phyloP scores from a whole-genome alignment of 345 rosid species.

The Eucalyptus sideroxylon region DNA sequence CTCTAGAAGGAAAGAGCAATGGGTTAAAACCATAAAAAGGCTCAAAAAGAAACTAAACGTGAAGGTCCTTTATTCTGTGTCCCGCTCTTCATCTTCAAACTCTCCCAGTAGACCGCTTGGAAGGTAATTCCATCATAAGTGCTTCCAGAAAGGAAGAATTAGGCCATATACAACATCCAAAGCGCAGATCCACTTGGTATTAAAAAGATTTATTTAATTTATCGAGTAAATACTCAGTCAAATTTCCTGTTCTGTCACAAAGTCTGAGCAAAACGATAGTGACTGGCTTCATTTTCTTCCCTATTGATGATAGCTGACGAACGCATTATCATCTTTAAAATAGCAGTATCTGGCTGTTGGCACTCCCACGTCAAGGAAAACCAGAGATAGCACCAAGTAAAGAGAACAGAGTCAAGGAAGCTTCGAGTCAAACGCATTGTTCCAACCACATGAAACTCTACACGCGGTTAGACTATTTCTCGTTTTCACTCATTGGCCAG shows the following conservation, averaged over 20 bases:
- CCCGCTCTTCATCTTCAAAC: neutral
- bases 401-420: neutral
- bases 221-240: neutral
- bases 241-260: neutral
- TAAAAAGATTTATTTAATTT: no score
- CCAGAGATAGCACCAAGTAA: neutral
- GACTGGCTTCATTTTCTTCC: neutral
- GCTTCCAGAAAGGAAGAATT: neutral
- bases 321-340: accelerated
- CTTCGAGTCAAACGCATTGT: neutral
- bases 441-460: neutral
- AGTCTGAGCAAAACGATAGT: neutral
- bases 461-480: neutral
- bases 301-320: neutral
- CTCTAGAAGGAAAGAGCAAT: neutral
- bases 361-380: neutral
- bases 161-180: neutral
- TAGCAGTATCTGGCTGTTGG: neutral
- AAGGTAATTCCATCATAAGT: neutral
- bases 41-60: neutral
- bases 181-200: neutral
- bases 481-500: accelerated
- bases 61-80: neutral
- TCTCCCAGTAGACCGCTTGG: neutral
- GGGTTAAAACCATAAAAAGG: neutral